Evolutionary conservation across 2,329 filamentous ascomycete species (phyloP).

Genomic region (Trichoderma sp.): DNA sequence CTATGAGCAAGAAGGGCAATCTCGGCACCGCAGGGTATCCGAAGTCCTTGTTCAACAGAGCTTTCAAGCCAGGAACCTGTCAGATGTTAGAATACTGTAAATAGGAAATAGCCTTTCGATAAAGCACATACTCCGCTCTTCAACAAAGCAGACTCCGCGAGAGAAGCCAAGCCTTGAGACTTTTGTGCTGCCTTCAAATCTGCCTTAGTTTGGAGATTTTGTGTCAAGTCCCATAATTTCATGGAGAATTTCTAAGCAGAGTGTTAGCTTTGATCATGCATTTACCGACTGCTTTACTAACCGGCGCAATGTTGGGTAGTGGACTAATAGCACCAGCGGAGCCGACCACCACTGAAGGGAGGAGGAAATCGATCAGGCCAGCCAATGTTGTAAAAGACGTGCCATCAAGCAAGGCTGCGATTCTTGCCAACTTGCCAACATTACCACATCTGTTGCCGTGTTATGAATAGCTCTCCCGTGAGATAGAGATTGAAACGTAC

Average conservation of each 20-base stretch:
- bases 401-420: neutral
- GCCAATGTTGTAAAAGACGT: neutral
- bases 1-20: neutral
- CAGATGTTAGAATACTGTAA: neutral
- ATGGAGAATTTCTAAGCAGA: neutral
- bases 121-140: neutral
- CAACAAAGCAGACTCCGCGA: neutral
- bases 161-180: neutral
- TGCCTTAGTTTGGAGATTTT: neutral
- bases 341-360: slow-evolving; percentile 1
- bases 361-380: slow-evolving; percentile 2
- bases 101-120: too few species aligned
- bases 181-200: neutral
- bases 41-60: neutral
- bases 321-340: neutral
- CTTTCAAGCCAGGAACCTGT: neutral
- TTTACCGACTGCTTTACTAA: neutral
- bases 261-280: neutral
- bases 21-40: neutral
- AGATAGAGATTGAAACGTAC: neutral
- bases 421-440: neutral
- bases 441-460: neutral
- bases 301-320: neutral
- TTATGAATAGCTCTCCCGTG: neutral
- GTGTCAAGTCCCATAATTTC: neutral